Base-by-base conservation (phyloP, 202 grass and related monocot genomes). In the Carex arenaria region DNA sequence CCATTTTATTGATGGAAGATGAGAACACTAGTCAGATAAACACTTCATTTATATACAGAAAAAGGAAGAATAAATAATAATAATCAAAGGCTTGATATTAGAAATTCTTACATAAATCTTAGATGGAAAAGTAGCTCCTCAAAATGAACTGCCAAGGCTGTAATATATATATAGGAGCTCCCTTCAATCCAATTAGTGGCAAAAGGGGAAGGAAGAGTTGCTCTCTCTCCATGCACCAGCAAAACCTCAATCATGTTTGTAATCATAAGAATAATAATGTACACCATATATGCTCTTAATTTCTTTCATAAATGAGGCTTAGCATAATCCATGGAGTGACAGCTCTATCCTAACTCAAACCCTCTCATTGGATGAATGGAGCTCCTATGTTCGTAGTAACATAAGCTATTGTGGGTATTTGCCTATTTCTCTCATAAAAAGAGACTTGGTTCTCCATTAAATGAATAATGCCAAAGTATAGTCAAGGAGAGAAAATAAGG, bases 181-280 rank as follows among this genome's bases (percentile, higher is more conserved):
- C 69, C 69, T 73, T 73, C 69, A 40, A 38, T 73, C 69, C 69
- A 73, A 73, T n/a, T 38, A 73, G 69, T 73, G 40, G 69, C 38
- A 23, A 10, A 43, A 73, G 7, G 17, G 17, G 12, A 73, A 73
- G 69, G 36, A 73, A 73, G 69, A 73, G 42, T 73, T 47, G 69
- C 69, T 73, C 69, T 38, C 69, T 22, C 69, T 4, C 11, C 69
- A 73, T 73, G 42, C 69, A 43, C 10, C n/a, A 30, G 69, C 36
- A 5, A 73, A 73, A 73, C 11, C 65, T 40, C 34, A 43, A 40
- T 69, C 31, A 69, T 34, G 15, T 36, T 8, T 19, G 59, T 43
- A 43, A 9, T 43, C 6, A 61, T 22, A 10, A n/a, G 18, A 5
- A 56, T 56, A 32, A 23, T 32, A 67, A 28, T 18, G 32, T 38